Percentiles rank a stretch among this genome's conserved stretches.
These are phyloP conservation scores for Mycena latifolia DNA, from an alignment of 768 basidiomycete species.

Conservation along the genomic window DNA sequence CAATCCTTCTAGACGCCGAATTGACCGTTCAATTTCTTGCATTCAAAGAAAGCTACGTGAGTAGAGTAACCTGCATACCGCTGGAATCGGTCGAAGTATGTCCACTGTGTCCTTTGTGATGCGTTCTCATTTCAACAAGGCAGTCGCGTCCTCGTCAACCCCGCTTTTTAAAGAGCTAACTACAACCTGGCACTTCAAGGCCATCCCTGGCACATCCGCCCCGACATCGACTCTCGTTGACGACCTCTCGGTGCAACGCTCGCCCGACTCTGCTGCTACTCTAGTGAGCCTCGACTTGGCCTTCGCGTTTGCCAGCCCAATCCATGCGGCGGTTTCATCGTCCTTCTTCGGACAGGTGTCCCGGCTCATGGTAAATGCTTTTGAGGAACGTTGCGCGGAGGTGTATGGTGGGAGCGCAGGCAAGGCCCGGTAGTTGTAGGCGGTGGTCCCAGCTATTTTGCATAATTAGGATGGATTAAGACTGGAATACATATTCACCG, in stretches of 20 bases:
- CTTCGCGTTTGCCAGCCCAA: constrained; percentile 89
- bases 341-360: constrained; percentile 91
- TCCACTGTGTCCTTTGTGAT: constrained; percentile 26
- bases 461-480: not conserved
- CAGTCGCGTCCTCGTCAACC: constrained; percentile 76
- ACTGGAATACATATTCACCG: too few relatives aligned
- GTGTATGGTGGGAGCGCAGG: constrained; percentile 69
- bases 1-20: constrained; percentile 80
- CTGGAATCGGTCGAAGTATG: constrained; percentile 84
- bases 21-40: constrained; percentile 90
- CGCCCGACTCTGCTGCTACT: constrained; percentile 63
- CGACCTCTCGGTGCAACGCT: not conserved
- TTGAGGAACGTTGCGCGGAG: constrained; percentile 84
- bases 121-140: constrained; percentile 56
- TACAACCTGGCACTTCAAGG: constrained; percentile 78
- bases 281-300: constrained; percentile 86
- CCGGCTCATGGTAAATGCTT: constrained; percentile 91
- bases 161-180: constrained; percentile 79
- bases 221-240: constrained; percentile 46
- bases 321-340: constrained; percentile 86
- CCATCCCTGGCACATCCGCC: constrained; percentile 47
- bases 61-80: constrained; percentile 85
- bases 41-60: constrained; percentile 90
- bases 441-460: not conserved
- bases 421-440: constrained; percentile 3